Evolutionary conservation across 176 grass and related monocot genomes (phyloP).

Genomic region (Juncus effusus): DNA sequence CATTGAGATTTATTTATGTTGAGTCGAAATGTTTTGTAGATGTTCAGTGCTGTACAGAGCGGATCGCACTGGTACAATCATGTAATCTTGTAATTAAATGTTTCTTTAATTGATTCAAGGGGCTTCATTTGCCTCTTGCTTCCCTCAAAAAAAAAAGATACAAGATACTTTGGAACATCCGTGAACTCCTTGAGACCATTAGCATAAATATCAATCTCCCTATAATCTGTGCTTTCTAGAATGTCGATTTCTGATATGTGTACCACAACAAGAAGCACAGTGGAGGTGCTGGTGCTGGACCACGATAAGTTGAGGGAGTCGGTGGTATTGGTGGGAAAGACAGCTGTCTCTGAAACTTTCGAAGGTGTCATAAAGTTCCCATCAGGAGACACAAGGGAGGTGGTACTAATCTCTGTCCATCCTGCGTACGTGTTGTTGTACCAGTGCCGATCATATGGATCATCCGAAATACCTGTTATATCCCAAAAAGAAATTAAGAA

Average conservation of each 20-base stretch:
- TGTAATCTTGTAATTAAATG: too few relatives aligned
- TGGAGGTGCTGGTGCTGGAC: background rate
- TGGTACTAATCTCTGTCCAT: background rate
- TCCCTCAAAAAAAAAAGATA: background rate
- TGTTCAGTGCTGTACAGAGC: too few relatives aligned
- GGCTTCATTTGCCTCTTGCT: too few relatives aligned
- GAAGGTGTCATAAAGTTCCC: slow-evolving; percentile 18
- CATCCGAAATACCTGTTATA: background rate
- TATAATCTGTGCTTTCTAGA: background rate
- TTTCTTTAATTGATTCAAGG: too few relatives aligned
- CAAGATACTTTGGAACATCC: slow-evolving; percentile 22
- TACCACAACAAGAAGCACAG: slow-evolving; percentile 19
- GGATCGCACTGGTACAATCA: too few relatives aligned
- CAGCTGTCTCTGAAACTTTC: slow-evolving; percentile 31
- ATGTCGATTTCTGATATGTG: slow-evolving; percentile 24
- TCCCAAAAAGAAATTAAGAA: background rate
- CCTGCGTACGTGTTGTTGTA: background rate
- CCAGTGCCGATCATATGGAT: slow-evolving; percentile 6
- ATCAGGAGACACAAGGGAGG: background rate
- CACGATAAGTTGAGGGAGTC: background rate
- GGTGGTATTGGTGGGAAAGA: slow-evolving; percentile 1
- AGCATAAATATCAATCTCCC: slow-evolving; percentile 26
- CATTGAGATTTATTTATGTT: too few relatives aligned
- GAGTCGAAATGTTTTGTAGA: too few relatives aligned
- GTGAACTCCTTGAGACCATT: slow-evolving; percentile 10